A percentile compares a stretch with the other conserved stretches of the same genome.
Evolutionary conservation across 2,329 filamentous ascomycete species (phyloP).

Genomic region (Fusarium beomiforme): DNA sequence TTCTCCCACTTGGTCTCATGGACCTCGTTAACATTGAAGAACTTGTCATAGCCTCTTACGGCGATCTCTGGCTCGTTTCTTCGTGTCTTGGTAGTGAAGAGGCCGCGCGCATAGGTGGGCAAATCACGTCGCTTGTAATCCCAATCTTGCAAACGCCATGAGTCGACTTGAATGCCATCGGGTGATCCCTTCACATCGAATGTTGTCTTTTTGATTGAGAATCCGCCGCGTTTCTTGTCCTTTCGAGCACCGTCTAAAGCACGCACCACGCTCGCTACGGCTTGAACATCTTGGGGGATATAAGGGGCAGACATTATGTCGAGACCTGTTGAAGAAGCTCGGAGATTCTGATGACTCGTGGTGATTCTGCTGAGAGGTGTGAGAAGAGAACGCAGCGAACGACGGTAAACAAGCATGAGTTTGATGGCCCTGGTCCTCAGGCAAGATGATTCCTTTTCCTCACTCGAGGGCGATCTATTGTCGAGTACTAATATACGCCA

Average conservation of each 20-base stretch:
- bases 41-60: slow-evolving; percentile 95
- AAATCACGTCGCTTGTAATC: slow-evolving; percentile 91
- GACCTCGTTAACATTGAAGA: slow-evolving; percentile 94
- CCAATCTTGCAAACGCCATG: slow-evolving; percentile 94
- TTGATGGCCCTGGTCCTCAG: neutral
- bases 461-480: neutral
- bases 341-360: neutral
- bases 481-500: neutral
- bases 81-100: slow-evolving; percentile 84
- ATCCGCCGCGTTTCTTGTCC: slow-evolving; percentile 65
- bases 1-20: slow-evolving; percentile 82
- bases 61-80: slow-evolving; percentile 79
- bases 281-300: slow-evolving; percentile 73
- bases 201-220: slow-evolving; percentile 82
- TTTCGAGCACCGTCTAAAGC: slow-evolving; percentile 68
- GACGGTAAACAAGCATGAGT: neutral
- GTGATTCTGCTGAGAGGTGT: slow-evolving; percentile 11
- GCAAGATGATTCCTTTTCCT: slow-evolving; percentile 2
- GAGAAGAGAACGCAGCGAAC: slow-evolving; percentile 10
- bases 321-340: neutral
- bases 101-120: slow-evolving; percentile 90
- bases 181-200: slow-evolving; percentile 74
- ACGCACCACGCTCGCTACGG: slow-evolving; percentile 73
- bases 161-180: slow-evolving; percentile 77
- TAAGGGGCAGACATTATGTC: slow-evolving; percentile 62